Evolutionary conservation across 192 early-diverging fungal species (phyloP), one percentile per base, ranked within the genome.

Genomic region (Physocladia obscura): DNA sequence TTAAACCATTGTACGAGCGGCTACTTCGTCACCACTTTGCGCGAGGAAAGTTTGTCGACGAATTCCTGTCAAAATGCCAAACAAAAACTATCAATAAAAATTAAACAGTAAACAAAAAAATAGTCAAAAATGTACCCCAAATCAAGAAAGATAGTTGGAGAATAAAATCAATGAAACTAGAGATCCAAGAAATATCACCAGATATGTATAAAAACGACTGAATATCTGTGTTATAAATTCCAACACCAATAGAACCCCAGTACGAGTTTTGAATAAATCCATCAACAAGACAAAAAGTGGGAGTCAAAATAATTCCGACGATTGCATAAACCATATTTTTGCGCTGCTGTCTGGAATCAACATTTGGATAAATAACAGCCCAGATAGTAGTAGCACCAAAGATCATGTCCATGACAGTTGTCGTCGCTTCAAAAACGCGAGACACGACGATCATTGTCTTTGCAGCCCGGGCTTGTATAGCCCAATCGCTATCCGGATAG

Each of bases 181-280:
- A 47, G n/a, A 47, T 47, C 44, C 8, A n/a, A 13, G 44, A 47
- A 47, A 47, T 47, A n/a, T 47, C 44, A 47, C 44, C 44, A 47
- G 44, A 47, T 17, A 21, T 21, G 44, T 47, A 47, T 17, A 47
- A 21, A 47, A 17, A 47, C 44, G 13, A 17, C n/a, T 47, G 44
- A 21, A 47, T 21, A 13, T 47, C 44, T 11, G 11, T n/a, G n/a
- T 47, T 47, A 47, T 13, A 62, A 29, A 47, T 22, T 44, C 60
- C 60, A 2, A 62, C 60, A 13, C 60, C 60, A 27, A 62, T 62
- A 6, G 26, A 47, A 11, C 6, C 60, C 60, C 60, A 62, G 60
- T 62, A 62, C 15, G 38, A 47, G 60, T 62, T 62, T 44, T 62
- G 60, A 21, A 62, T n/a, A 47, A 62, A 62, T 26, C 26, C 39